phyloP scores from a whole-genome alignment of 495 filamentous ascomycete genomes.

The Schizothecium vesticola region DNA sequence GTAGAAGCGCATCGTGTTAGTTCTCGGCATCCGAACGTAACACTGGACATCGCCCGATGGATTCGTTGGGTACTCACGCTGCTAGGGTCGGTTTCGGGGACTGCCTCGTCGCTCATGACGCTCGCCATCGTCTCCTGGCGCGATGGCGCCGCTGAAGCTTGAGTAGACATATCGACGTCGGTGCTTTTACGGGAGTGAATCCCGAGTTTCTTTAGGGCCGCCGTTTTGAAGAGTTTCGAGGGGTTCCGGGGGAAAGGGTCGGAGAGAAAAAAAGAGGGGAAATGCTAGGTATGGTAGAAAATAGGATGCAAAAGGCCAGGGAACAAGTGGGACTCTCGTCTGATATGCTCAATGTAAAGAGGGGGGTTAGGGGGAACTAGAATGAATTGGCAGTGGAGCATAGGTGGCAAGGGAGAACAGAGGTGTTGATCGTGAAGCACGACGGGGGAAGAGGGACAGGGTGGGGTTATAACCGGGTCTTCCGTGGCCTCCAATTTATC shows the following conservation, averaged over 20 bases:
- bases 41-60: not conserved
- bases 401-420: not conserved
- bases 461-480: not conserved
- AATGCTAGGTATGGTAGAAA: not conserved
- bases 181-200: conserved; percentile 12
- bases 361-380: not conserved
- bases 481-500: not conserved
- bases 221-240: conserved; percentile 9
- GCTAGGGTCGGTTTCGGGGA: conserved; percentile 73
- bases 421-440: not conserved
- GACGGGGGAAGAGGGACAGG: not conserved
- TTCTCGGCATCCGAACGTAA: not conserved
- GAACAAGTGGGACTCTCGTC: not conserved
- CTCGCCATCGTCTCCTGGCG: conserved; percentile 52
- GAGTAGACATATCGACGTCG: conserved; percentile 7
- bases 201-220: conserved; percentile 9
- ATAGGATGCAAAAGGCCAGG: not conserved
- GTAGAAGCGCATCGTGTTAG: not conserved
- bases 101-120: conserved; percentile 52
- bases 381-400: not conserved
- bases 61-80: conserved; percentile 48
- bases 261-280: not conserved
- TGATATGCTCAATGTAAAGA: not conserved
- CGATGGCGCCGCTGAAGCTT: conserved; percentile 40
- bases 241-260: not conserved